Conservation (phyloP, 1,284 basidiomycete species). For the Moniliophthora roreri region DNA sequence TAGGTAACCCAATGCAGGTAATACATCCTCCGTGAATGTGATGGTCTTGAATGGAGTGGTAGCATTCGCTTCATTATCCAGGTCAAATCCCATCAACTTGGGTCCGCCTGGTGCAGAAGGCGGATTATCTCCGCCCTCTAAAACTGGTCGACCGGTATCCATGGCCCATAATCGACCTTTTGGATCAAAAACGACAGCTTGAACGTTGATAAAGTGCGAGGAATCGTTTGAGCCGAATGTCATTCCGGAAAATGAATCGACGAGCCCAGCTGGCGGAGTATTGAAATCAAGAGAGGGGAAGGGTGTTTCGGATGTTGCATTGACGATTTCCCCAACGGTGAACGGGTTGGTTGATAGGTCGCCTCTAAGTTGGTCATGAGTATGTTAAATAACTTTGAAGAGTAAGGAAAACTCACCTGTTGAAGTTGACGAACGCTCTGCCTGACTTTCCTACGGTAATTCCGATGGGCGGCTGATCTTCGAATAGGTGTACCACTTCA, state of each 20-base stretch:
- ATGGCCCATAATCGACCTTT: constrained; percentile 29
- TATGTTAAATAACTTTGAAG: neutral
- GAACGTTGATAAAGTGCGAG: constrained; percentile 26
- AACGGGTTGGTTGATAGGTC: constrained; percentile 13
- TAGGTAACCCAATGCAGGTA: constrained; percentile 26
- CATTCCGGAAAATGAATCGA: constrained; percentile 13
- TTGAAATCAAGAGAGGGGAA: constrained; percentile 19
- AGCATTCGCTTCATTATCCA: constrained; percentile 10
- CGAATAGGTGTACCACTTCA: constrained; percentile 20
- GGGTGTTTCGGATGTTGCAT: constrained; percentile 13
- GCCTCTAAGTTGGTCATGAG: constrained; percentile 11
- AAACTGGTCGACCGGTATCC: constrained; percentile 25
- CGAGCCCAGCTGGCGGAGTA: constrained; percentile 17
- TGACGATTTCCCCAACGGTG: constrained; percentile 18
- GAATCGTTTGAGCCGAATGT: constrained; percentile 18
- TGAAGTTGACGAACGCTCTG: constrained; percentile 19
- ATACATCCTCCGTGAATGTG: constrained; percentile 25
- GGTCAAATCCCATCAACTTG: constrained; percentile 31
- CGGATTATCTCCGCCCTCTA: constrained; percentile 22
- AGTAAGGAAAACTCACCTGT: constrained; percentile 11
- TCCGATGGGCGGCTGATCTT: constrained; percentile 17
- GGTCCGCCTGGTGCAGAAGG: constrained; percentile 26
- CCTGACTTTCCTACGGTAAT: constrained; percentile 17
- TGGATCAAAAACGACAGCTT: constrained; percentile 27
- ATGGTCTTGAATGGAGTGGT: constrained; percentile 26